Base-by-base conservation (phyloP, 2,329 filamentous ascomycete species). In the Paramyrothecium sp. region DNA sequence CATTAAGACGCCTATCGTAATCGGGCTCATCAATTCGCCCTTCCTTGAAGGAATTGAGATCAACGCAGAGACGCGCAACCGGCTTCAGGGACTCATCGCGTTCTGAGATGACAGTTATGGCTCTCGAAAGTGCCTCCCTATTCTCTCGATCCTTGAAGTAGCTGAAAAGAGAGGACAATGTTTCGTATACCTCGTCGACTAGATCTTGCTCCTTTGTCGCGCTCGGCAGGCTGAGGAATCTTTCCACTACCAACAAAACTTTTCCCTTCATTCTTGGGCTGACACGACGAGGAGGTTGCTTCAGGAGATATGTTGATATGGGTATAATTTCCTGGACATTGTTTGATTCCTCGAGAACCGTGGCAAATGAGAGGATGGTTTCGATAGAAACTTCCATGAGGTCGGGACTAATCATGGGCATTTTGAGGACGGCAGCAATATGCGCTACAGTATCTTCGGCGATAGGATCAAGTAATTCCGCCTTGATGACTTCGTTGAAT, bases 91-190 rank as follows among this genome's bases (percentile, higher is more conserved):
- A 79, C 4, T 81, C 64, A 58, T 91, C 86, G 50, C 85, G 84
- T 8, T 81, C 75, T 1, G 91, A 86, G 59, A 97, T 87, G 19
- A 89, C 88, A 16, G 81, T 73, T 8, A 98, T 75, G 3, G 96
- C 89, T 49, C 87, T 81, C 17, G 89, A 90, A 26, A 98, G 76
- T 1, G 91, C 81, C 60, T 87, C 81, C 55, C 95, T 84, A 67
- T 92, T 96, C 48, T 85, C 77, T 48, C 87, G 83, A 71, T 98
- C 93, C 65, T 88, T 91, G 77, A 98, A 94, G 70, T 93, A 97
- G 55, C 91, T 90, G 69, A 97, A 98, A 34, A 98, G 82, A 0
- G 90, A 88, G 3, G 90, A 89, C 11, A 95, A 75, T 0, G 91
- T 91, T 50, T 85, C 79, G 69, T 90, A 96, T 1, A 96, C 84